These are phyloP conservation scores for Lachnellula subtilissima DNA, from an alignment of 2,329 filamentous ascomycete species.

Conservation along the genomic window DNA sequence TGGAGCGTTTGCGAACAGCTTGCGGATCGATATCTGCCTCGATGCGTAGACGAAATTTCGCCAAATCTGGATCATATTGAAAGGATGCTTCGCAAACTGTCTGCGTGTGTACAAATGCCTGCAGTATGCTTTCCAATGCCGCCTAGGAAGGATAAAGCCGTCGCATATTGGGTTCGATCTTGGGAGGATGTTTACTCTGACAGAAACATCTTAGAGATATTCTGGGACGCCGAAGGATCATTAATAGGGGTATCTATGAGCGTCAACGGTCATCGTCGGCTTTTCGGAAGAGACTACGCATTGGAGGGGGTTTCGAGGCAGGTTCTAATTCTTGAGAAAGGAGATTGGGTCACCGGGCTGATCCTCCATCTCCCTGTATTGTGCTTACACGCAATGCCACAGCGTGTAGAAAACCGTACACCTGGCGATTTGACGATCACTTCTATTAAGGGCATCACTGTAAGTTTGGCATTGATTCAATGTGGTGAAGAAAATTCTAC, in stretches of 20 bases:
- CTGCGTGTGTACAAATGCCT: background rate
- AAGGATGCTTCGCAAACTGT: background rate
- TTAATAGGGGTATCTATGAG: background rate
- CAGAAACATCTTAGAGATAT: background rate
- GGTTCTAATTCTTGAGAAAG: background rate
- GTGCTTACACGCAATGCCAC: background rate
- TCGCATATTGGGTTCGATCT: background rate
- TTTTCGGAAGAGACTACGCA: background rate
- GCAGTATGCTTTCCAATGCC: background rate
- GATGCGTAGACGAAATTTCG: background rate
- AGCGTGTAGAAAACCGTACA: background rate
- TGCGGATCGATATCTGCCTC: background rate
- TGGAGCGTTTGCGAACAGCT: constrained; percentile 19
- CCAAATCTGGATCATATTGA: background rate
- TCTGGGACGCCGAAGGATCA: background rate
- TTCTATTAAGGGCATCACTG: background rate
- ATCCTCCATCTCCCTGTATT: constrained; percentile 6
- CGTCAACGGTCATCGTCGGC: background rate
- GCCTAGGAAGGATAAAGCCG: background rate
- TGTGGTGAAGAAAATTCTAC: no score
- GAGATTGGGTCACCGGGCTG: constrained; percentile 3
- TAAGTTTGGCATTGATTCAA: background rate
- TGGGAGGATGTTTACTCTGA: background rate
- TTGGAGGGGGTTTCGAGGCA: background rate
- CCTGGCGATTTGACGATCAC: background rate